Base-by-base conservation (phyloP, 768 basidiomycete species). In the Leccinellum luteum region DNA sequence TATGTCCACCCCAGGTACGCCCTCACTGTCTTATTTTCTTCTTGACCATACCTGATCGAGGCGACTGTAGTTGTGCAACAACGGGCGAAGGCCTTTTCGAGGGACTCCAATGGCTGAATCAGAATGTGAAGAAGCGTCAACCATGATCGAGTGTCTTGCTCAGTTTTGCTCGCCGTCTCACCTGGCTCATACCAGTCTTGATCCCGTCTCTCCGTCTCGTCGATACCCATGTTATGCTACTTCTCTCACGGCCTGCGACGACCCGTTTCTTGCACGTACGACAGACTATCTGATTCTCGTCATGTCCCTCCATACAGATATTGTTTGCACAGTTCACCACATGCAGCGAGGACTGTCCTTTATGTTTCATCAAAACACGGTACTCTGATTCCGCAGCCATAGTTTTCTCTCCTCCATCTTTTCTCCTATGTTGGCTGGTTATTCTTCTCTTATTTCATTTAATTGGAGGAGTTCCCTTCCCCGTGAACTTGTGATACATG, bases 51-150 rank as follows among this genome's bases (percentile, higher is more conserved):
- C 45, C 65, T 45, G 17, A 57, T 51, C 28, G n/a, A 14, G 23
- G 8, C 30, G 44, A 38, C 15, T 54, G 34, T 60, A 97, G 94
- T 75, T 97, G 94, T 69, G 94, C 94, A 17, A 95, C 94, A 28
- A 94, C 94, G 27, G 96, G 96, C 30, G 96, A 98, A 73, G 96
- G 96, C 56, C 80, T 98, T 17, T 96, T 98, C 65, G 96, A 98
- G 74, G 96, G 96, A 44, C 84, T 98, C 48, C 93, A 95, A 74
- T 98, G 95, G 95, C 78, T 98, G 66, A 95, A 93, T 53, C 92
- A 94, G 76, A 97, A 97, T 72, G 92, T 97, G 69, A 95, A 96
- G 82, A 93, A 92, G 73, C 88, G 89, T 62, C 88, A 90, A 74
- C 85, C 82, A 74, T 91, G 73, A 79, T 66, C 56, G 62, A 60